Base-by-base conservation (phyloP, 1,284 basidiomycete species). In the Thelephora terrestris region DNA sequence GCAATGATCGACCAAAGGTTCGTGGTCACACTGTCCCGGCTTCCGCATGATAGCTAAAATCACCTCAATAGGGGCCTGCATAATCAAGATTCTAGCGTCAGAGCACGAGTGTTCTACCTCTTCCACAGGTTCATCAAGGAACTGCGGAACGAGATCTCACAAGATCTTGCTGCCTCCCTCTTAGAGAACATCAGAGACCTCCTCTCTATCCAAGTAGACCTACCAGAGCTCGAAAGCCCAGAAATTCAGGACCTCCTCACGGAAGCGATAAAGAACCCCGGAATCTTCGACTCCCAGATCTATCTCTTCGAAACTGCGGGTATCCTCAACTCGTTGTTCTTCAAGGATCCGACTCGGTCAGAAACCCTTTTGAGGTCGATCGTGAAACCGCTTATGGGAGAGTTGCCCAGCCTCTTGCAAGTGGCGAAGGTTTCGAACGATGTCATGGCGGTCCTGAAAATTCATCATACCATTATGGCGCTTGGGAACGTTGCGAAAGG, bases 401-500 rank as follows among this genome's bases (percentile, higher is more conserved):
- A 87, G 43, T 73, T 98, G 42, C 84, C 82, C 6, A 66, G 73
- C 36, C 85, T 76, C 55, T 69, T 92, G 39, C 80, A 83, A 55
- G 71, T 73, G 16, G 77, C 75, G 51, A 72, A 78, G 56, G 76
- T 76, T 14, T 60, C 68, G 2, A 71, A 75, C 46, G 86, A 91
- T 56, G 67, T 88, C 6, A 64, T 85, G 43, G 77, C 86, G 5
- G 82, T 97, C 55, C 73, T 98, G 43, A 85, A 85, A 62, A 81
- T 93, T n/a, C 96, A 99, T 61, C 95, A 99, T 67, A 76, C 88
- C 55, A 89, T 99, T 61, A 88, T 97, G 78, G 95, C 94, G 1
- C 73, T 98, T 12, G 94, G 94, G 16, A 91, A 91, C 59, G 80
- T 99, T 47, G 90, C 93, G 43, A 97, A 98, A 68, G 97, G 97